Base-by-base conservation (phyloP, 2,329 filamentous ascomycete genomes). In the Emmonsiellopsis sp. region DNA sequence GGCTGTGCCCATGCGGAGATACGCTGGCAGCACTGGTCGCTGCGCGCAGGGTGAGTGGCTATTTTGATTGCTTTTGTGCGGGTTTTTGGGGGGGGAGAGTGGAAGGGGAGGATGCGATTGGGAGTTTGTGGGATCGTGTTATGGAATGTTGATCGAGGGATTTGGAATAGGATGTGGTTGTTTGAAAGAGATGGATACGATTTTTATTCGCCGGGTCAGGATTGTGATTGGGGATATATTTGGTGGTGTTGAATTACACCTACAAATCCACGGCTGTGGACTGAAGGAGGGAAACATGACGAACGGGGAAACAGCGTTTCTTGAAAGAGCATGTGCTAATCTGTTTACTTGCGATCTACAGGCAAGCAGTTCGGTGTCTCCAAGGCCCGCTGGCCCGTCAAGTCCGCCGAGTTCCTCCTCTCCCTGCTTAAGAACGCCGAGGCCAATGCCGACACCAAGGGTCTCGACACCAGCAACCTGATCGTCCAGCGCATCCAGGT, bases 401-500 rank as follows among this genome's bases (percentile, higher is more conserved):
- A 98, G 89, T 96, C 91, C 59, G 94, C 94, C 77, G 86, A 96
- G 82, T 95, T 95, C 83, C 84, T 98, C 62, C 85, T 96, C 77
- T 88, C 87, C 73, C 89, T 98, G 69, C 88, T 98, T 69, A 93
- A 91, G 84, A 95, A 95, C 79, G 90, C 90, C 65, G 90, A 95
- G 82, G 85, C 90, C 80, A 95, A 95, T 78, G 90, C 90, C 74
- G 91, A 95, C 70, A 87, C 88, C 76, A 95, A 95, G 84, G 90
- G 91, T 70, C 89, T 95, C 71, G 90, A 98, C 79, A 97, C 91
- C 73, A 86, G 85, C 79, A 94, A 94, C 83, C 82, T 98, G 73
- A 79, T 97, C 74, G 88, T 98, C 80, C 96, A 96, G 89, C 94
- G 96, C 87, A 98, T 98, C 80, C 93, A 98, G 83, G 93, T 98